Percentiles rank a stretch among this genome's conserved stretches.
These are phyloP conservation scores for Hyaloscypha hepaticicola DNA, from an alignment of 495 filamentous ascomycete species.

Conservation along the genomic window DNA sequence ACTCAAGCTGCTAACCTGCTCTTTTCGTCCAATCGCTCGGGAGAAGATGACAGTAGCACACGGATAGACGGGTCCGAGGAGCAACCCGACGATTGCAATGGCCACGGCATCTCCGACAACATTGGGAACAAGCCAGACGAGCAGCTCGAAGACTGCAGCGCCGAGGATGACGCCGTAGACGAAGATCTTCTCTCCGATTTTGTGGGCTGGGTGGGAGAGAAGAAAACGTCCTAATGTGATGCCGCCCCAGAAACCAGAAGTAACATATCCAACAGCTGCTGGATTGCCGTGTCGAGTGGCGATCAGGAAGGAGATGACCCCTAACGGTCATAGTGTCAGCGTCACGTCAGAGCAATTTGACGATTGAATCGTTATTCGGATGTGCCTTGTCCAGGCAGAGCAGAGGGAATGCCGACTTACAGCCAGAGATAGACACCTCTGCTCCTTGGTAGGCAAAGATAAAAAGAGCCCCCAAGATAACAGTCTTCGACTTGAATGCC, in stretches of 20 bases:
- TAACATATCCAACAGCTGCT: constrained; percentile 72
- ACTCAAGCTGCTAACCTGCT: constrained; percentile 66
- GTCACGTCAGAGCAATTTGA: too few species aligned
- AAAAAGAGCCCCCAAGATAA: constrained; percentile 69
- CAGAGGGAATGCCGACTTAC: too few species aligned
- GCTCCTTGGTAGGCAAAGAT: constrained; percentile 82
- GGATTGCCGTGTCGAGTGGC: constrained; percentile 65
- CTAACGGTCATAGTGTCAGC: too few species aligned
- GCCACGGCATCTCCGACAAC: constrained; percentile 69
- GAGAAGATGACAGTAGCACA: constrained; percentile 68
- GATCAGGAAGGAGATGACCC: constrained; percentile 77
- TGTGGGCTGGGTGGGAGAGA: constrained; percentile 60
- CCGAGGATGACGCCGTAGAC: constrained; percentile 59
- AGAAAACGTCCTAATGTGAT: constrained; percentile 73
- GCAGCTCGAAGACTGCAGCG: constrained; percentile 63
- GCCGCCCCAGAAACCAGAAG: constrained; percentile 79
- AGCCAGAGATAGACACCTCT: constrained; percentile 75
- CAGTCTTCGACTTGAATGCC: constrained; percentile 55
- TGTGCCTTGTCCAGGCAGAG: too few species aligned
- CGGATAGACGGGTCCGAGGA: constrained; percentile 78
- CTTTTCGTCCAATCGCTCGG: constrained; percentile 54
- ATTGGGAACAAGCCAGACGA: constrained; percentile 75
- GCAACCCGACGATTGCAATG: constrained; percentile 67
- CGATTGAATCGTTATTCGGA: too few species aligned
- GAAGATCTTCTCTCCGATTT: constrained; percentile 65